Conservation (phyloP, 768 basidiomycete species). For the Arthromyces matolae region DNA sequence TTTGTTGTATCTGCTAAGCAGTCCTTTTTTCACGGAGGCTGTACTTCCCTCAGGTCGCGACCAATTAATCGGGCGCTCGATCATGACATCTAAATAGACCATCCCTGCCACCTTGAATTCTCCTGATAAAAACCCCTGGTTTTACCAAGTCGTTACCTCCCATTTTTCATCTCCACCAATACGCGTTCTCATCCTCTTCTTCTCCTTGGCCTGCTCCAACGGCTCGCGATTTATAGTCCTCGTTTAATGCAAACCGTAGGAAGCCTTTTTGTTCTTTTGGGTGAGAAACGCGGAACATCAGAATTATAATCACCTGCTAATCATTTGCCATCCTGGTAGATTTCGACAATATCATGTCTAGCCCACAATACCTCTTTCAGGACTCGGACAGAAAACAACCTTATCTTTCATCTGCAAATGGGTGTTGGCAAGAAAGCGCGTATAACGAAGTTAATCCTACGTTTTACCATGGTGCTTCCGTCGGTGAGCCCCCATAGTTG, state of each 20-base stretch:
- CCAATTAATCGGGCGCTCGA: conserved; percentile 27
- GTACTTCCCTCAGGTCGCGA: conserved; percentile 23
- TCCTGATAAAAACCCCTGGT: conserved; percentile 29
- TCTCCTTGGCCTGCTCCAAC: background rate
- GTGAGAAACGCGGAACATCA: background rate
- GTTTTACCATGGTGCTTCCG: background rate
- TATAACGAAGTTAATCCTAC: background rate
- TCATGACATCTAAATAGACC: conserved; percentile 24
- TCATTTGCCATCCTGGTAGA: conserved; percentile 4
- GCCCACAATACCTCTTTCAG: conserved; percentile 1
- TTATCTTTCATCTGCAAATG: conserved; percentile 5
- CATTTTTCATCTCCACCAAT: conserved; percentile 1
- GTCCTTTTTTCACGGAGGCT: conserved; percentile 33
- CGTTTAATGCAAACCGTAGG: conserved; percentile 12
- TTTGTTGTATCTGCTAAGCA: conserved; percentile 22
- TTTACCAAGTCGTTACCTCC: conserved; percentile 7
- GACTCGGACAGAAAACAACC: conserved; percentile 8
- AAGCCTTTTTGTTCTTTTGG: conserved; percentile 4
- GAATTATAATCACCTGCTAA: no score
- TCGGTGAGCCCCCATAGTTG: conserved; percentile 3
- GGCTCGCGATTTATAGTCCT: background rate
- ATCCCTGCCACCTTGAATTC: conserved; percentile 23
- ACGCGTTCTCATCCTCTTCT: background rate
- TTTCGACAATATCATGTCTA: conserved; percentile 12
- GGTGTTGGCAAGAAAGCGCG: background rate